A percentile compares a stretch with the other conserved stretches of the same genome.
phyloP scores from a whole-genome alignment of 371 early-diverging fungal genomes.

The Mucor indicus region DNA sequence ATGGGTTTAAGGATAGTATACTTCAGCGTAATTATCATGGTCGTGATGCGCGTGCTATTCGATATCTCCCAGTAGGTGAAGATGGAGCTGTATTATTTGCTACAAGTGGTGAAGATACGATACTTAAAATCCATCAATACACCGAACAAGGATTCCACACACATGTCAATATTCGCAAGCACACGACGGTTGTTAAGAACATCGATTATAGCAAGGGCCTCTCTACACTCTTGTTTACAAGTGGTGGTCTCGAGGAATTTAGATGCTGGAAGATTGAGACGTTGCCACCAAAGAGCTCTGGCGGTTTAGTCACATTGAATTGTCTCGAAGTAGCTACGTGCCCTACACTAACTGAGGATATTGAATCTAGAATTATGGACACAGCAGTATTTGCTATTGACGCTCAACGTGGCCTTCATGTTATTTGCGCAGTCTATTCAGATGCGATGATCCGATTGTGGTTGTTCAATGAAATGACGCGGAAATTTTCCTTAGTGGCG shows the following conservation, averaged over 20 bases:
- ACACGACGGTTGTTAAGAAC: slow-evolving; percentile 50
- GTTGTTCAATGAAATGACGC: slow-evolving; percentile 51
- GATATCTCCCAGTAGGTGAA: slow-evolving; percentile 8
- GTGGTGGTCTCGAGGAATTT: slow-evolving; percentile 54
- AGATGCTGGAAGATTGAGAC: slow-evolving; percentile 53
- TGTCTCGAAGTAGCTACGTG: slow-evolving; percentile 55
- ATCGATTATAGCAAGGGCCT: slow-evolving; percentile 33
- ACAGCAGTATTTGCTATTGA: slow-evolving; percentile 40
- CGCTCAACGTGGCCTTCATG: slow-evolving; percentile 38
- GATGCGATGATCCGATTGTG: slow-evolving; percentile 60
- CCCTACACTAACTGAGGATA: slow-evolving; percentile 41
- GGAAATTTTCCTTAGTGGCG: slow-evolving; percentile 47
- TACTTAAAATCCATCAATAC: slow-evolving; percentile 47
- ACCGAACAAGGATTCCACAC: slow-evolving; percentile 25
- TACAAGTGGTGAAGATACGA: slow-evolving; percentile 53
- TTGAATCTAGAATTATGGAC: slow-evolving; percentile 63
- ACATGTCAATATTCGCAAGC: slow-evolving; percentile 43
- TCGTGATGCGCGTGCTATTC: slow-evolving; percentile 54
- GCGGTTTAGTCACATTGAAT: slow-evolving; percentile 17
- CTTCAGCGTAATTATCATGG: slow-evolving; percentile 58
- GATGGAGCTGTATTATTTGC: slow-evolving; percentile 33
- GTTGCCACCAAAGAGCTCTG: background rate
- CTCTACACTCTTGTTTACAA: slow-evolving; percentile 46
- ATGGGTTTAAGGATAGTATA: slow-evolving; percentile 48
- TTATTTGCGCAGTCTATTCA: slow-evolving; percentile 58